These are phyloP conservation scores for Ananas comosus DNA, from an alignment of 176 grass and related monocot species.

Conservation along the genomic window DNA sequence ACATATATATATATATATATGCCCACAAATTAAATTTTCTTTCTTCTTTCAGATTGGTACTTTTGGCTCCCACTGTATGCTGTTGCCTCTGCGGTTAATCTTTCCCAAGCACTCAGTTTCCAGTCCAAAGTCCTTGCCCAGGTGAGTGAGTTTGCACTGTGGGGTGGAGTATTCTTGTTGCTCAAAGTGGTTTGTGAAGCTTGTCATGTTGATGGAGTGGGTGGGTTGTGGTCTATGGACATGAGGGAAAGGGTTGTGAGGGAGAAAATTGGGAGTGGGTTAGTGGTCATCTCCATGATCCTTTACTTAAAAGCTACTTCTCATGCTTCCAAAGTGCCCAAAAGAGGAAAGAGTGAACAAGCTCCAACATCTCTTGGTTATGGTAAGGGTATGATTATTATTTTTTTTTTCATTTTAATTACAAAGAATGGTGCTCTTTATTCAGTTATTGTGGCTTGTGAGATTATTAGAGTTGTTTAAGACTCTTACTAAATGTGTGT, in stretches of 20 bases:
- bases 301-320: slow-evolving; percentile 24
- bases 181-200: slow-evolving; percentile 25
- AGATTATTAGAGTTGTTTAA: too few species aligned
- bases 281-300: slow-evolving; percentile 32
- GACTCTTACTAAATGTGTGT: too few species aligned
- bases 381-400: slow-evolving; percentile 3
- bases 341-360: neutral
- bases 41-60: slow-evolving; percentile 37
- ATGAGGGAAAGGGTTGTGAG: slow-evolving; percentile 44
- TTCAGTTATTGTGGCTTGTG: neutral
- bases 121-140: neutral
- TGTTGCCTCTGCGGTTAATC: slow-evolving; percentile 27
- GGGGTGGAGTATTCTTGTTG: slow-evolving; percentile 15
- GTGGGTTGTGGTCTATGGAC: slow-evolving; percentile 34
- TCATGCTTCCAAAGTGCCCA: slow-evolving; percentile 1
- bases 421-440: neutral
- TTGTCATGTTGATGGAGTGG: neutral
- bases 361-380: slow-evolving; percentile 3
- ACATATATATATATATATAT: neutral
- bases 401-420: neutral
- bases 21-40: neutral
- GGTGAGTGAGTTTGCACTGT: slow-evolving; percentile 11
- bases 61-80: slow-evolving; percentile 39
- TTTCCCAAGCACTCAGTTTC: slow-evolving; percentile 4
- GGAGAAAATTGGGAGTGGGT: slow-evolving; percentile 34